These are phyloP conservation scores for Coniochaeta ligniaria DNA, from an alignment of 2,329 filamentous ascomycete species.

Conservation along the genomic window DNA sequence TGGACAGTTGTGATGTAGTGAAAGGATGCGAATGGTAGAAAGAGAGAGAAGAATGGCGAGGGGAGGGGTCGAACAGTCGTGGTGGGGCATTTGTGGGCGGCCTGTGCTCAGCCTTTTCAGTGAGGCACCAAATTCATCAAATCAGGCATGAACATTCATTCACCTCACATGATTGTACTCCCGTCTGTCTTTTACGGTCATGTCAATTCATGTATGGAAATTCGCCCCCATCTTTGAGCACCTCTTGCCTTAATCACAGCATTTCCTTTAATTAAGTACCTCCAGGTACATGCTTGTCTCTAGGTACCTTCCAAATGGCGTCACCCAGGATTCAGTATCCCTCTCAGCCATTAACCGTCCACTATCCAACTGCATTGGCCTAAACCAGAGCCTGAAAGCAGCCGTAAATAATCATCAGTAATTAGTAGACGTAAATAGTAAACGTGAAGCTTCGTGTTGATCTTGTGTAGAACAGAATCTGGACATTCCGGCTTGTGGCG, in stretches of 20 bases:
- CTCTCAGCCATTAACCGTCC: too few species aligned
- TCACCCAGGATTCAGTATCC: not conserved
- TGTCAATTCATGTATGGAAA: too few species aligned
- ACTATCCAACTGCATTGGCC: not conserved
- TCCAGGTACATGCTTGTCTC: too few species aligned
- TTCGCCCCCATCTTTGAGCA: too few species aligned
- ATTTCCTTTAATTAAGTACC: too few species aligned
- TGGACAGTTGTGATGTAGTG: not conserved
- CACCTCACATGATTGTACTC: not conserved
- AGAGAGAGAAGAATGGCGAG: conserved; percentile 1
- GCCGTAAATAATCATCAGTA: too few species aligned
- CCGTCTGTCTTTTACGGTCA: too few species aligned
- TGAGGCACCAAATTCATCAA: not conserved
- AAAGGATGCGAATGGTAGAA: not conserved
- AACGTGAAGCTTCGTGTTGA: too few species aligned
- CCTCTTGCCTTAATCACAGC: too few species aligned
- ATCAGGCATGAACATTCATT: not conserved
- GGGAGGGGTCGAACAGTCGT: not conserved
- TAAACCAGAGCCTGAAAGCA: too few species aligned
- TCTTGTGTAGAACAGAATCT: not conserved
- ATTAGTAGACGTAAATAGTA: too few species aligned
- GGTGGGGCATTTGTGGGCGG: not conserved
- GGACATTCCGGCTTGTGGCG: not conserved
- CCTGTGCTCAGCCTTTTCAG: not conserved
- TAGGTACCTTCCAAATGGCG: not conserved